These are phyloP conservation scores for Neoboletus subvelutipes DNA, from an alignment of 768 basidiomycete species.

Conservation along the genomic window DNA sequence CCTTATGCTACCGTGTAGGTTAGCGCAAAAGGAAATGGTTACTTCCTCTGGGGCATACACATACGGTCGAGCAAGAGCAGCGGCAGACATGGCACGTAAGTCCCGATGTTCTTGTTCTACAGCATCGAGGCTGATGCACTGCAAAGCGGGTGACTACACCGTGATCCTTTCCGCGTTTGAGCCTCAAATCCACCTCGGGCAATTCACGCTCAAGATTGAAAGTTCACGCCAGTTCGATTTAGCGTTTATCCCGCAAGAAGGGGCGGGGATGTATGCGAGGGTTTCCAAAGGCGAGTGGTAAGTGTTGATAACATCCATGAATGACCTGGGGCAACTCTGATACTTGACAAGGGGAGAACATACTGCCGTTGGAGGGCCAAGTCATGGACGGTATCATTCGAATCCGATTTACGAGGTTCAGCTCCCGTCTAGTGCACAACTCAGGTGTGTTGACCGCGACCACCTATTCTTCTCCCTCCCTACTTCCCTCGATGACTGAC, in stretches of 20 bases:
- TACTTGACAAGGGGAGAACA: slow-evolving; percentile 45
- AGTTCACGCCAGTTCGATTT: slow-evolving; percentile 63
- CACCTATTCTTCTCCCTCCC: slow-evolving; percentile 16
- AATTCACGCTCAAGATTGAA: slow-evolving; percentile 64
- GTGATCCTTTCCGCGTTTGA: slow-evolving; percentile 86
- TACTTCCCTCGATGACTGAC: slow-evolving; percentile 18
- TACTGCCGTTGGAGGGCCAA: slow-evolving; percentile 69
- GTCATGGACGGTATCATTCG: slow-evolving; percentile 56
- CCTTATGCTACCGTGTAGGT: slow-evolving; percentile 30
- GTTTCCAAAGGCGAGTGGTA: slow-evolving; percentile 73
- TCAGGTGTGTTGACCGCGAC: slow-evolving; percentile 47
- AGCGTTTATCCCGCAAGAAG: slow-evolving; percentile 73
- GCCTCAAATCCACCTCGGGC: slow-evolving; percentile 58
- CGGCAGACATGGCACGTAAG: slow-evolving; percentile 55
- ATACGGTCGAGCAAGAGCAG: slow-evolving; percentile 66
- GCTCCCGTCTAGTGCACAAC: slow-evolving; percentile 48
- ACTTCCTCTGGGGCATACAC: slow-evolving; percentile 79
- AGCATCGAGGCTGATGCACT: not conserved
- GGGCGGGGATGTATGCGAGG: slow-evolving; percentile 86
- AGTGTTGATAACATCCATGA: slow-evolving; percentile 17
- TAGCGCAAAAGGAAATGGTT: slow-evolving; percentile 66
- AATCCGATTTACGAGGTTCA: slow-evolving; percentile 72
- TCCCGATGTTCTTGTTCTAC: not conserved
- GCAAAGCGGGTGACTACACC: slow-evolving; percentile 66
- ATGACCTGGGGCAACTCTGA: not conserved